Conservation (phyloP, 2,329 filamentous ascomycete species). For the Chalaropsis thielavioides region DNA sequence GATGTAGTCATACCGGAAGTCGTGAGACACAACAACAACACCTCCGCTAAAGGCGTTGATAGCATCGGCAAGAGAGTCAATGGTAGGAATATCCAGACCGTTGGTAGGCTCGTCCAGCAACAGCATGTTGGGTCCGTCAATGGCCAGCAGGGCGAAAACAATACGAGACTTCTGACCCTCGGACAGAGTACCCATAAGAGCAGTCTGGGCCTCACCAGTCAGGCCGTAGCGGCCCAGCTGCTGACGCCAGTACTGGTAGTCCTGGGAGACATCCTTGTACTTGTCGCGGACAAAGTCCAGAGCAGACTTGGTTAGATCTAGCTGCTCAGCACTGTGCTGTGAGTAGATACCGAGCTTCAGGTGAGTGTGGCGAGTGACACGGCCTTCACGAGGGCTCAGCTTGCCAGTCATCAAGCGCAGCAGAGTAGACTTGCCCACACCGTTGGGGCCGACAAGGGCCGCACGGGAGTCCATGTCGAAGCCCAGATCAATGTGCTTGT, state of each 20-base stretch:
- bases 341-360: slow-evolving; percentile 97
- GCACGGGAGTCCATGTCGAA: slow-evolving; percentile 99
- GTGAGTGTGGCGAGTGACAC: slow-evolving; percentile 85
- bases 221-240: slow-evolving; percentile 92
- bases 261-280: slow-evolving; percentile 76
- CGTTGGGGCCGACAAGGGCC: slow-evolving; percentile 91
- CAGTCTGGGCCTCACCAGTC: slow-evolving; percentile 83
- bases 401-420: slow-evolving; percentile 94
- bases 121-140: slow-evolving; percentile 94
- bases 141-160: slow-evolving; percentile 89
- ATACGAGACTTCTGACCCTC: slow-evolving; percentile 98
- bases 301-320: slow-evolving; percentile 93
- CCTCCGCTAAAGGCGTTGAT: slow-evolving; percentile 94
- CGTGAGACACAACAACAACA: slow-evolving; percentile 96
- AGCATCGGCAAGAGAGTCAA: slow-evolving; percentile 91
- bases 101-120: slow-evolving; percentile 97
- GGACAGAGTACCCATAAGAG: slow-evolving; percentile 92
- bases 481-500: slow-evolving; percentile 92
- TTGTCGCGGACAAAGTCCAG: slow-evolving; percentile 97
- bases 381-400: slow-evolving; percentile 68
- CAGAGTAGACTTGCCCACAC: slow-evolving; percentile 96
- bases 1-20: slow-evolving; percentile 64
- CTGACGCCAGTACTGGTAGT: slow-evolving; percentile 99
- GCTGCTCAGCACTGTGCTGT: slow-evolving; percentile 96
- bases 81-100: slow-evolving; percentile 96